phyloP scores from a whole-genome alignment of 2,329 filamentous ascomycete genomes.

The Aspergillus persii region DNA sequence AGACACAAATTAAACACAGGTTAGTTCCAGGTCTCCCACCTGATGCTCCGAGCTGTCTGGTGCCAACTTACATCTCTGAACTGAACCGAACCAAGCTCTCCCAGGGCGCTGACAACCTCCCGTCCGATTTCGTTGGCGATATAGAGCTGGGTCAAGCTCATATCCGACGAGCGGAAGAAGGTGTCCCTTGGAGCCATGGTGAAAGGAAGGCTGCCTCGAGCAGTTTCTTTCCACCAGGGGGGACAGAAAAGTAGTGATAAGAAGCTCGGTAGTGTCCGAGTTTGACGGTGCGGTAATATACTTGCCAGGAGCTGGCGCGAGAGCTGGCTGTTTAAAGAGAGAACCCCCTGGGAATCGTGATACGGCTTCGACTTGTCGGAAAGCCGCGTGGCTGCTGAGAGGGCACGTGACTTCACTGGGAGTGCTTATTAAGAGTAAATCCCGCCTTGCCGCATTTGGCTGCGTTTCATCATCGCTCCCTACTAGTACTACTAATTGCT shows the following conservation, averaged over 20 bases:
- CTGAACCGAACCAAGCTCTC: conserved; percentile 93
- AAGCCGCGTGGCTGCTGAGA: conserved; percentile 15
- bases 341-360: neutral
- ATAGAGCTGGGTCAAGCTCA: conserved; percentile 99
- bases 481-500: too few species aligned
- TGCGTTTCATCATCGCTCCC: neutral
- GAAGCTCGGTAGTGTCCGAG: neutral
- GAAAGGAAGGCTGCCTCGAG: conserved; percentile 23
- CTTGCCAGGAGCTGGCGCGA: neutral
- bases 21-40: conserved; percentile 14
- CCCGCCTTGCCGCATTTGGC: neutral
- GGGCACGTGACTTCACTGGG: conserved; percentile 15
- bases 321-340: neutral
- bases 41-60: neutral
- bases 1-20: conserved; percentile 11
- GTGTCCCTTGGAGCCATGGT: conserved; percentile 74
- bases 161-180: conserved; percentile 99
- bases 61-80: conserved; percentile 80
- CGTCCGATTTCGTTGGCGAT: conserved; percentile 98
- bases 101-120: conserved; percentile 93
- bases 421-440: neutral
- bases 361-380: conserved; percentile 1
- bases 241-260: conserved; percentile 1
- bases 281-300: neutral
- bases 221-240: conserved; percentile 22